phyloP scores from a whole-genome alignment of 2,329 filamentous ascomycete genomes.

The Scedosporium dehoogii region DNA sequence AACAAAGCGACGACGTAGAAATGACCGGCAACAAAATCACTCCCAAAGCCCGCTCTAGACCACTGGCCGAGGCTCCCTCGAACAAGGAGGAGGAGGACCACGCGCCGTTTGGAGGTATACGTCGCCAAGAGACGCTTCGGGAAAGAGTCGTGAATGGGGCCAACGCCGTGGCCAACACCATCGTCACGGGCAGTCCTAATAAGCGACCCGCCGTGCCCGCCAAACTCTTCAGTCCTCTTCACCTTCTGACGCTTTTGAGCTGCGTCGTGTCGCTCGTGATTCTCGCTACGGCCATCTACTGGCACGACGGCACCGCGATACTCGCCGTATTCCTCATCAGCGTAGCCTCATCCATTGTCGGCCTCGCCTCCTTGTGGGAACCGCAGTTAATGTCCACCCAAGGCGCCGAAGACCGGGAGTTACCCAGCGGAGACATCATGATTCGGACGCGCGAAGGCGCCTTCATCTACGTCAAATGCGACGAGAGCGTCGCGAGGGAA shows the following conservation, averaged over 20 bases:
- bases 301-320: slow-evolving; percentile 25
- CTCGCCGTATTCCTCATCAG: slow-evolving; percentile 41
- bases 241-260: slow-evolving; percentile 42
- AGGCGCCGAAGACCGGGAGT: slow-evolving; percentile 15
- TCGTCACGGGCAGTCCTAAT: slow-evolving; percentile 26
- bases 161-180: slow-evolving; percentile 30
- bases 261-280: slow-evolving; percentile 25
- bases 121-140: slow-evolving; percentile 24
- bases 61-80: slow-evolving; percentile 4
- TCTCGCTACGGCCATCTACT: slow-evolving; percentile 31
- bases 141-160: slow-evolving; percentile 31
- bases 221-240: slow-evolving; percentile 38
- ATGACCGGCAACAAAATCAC: not conserved
- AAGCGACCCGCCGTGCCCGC: slow-evolving; percentile 33
- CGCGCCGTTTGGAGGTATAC: slow-evolving; percentile 12
- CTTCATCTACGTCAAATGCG: slow-evolving; percentile 47
- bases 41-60: not conserved
- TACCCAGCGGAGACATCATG: slow-evolving; percentile 48
- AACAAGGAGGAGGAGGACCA: slow-evolving; percentile 6
- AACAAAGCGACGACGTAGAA: not conserved
- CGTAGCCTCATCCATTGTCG: slow-evolving; percentile 40
- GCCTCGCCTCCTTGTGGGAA: slow-evolving; percentile 48
- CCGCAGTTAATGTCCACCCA: slow-evolving; percentile 41
- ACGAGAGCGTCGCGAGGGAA: slow-evolving; percentile 51
- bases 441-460: slow-evolving; percentile 51